phyloP scores from a whole-genome alignment of 441 rosid species.

The Gossypium lobatum region DNA sequence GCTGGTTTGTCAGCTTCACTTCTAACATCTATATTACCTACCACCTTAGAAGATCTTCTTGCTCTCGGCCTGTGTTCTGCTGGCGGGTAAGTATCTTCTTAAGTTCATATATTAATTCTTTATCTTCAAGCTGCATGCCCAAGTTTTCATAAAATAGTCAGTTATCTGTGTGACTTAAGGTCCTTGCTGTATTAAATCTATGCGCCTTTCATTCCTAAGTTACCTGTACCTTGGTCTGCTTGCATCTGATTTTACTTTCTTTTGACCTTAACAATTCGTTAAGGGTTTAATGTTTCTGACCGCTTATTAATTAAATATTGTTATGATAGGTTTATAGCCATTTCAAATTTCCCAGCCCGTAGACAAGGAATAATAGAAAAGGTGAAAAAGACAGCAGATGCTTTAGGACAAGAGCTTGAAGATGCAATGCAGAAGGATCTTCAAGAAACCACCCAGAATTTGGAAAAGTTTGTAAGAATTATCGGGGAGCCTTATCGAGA shows the following conservation, averaged over 20 bases:
- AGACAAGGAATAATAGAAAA: conserved; percentile 53
- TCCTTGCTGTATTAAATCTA: not conserved
- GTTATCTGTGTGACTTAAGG: not conserved
- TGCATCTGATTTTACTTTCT: not conserved
- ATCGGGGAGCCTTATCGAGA: conserved; percentile 70
- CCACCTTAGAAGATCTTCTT: conserved; percentile 42
- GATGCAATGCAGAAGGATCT: conserved; percentile 88
- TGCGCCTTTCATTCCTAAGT: not conserved
- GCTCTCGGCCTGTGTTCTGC: conserved; percentile 90
- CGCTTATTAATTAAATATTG: not conserved
- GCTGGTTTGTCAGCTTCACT: conserved; percentile 92
- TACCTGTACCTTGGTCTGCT: not conserved
- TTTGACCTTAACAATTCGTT: not conserved
- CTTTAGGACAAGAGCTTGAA: conserved; percentile 66
- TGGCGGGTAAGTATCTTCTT: conserved; percentile 62
- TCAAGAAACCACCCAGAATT: conserved; percentile 33
- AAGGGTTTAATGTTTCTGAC: not conserved
- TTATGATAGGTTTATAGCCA: conserved; percentile 55
- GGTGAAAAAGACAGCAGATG: conserved; percentile 62
- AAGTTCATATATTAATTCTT: conserved; percentile 1
- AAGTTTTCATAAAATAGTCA: not conserved
- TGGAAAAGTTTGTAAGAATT: conserved; percentile 50
- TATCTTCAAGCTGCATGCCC: conserved; percentile 6
- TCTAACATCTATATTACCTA: conserved; percentile 71
- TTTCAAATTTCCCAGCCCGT: conserved; percentile 73